These are phyloP conservation scores for Cyclotella baltica DNA, from an alignment of 108 stramenopile species.

Conservation along the genomic window DNA sequence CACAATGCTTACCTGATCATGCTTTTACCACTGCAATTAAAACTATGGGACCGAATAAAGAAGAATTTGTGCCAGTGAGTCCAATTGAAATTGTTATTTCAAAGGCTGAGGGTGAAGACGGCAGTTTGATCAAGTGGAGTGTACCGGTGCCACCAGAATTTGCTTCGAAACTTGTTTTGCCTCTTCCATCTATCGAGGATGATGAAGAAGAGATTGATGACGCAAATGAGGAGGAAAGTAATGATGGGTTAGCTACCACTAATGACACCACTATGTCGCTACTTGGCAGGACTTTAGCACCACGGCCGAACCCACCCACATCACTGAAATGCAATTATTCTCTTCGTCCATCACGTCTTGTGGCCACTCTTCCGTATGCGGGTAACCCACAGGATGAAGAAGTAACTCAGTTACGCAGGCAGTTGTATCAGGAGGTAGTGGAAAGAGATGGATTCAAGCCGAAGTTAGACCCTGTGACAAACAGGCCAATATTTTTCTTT, in stretches of 20 bases:
- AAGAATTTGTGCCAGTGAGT: constrained; percentile 70
- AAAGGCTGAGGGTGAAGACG: constrained; percentile 27
- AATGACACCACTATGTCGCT: constrained; percentile 5
- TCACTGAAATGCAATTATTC: constrained; percentile 34
- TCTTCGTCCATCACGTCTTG: constrained; percentile 58
- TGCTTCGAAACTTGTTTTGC: constrained; percentile 56
- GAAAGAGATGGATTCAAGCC: constrained; percentile 76
- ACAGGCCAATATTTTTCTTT: constrained; percentile 86
- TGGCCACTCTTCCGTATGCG: constrained; percentile 77
- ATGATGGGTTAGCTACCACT: not conserved
- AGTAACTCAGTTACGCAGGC: constrained; percentile 68
- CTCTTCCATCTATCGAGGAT: constrained; percentile 58
- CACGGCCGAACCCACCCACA: constrained; percentile 29
- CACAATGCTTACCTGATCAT: constrained; percentile 77
- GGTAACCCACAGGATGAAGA: constrained; percentile 82
- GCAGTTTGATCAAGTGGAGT: constrained; percentile 59
- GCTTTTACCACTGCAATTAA: constrained; percentile 81
- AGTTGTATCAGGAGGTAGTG: constrained; percentile 74
- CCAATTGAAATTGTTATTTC: constrained; percentile 76
- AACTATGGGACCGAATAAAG: constrained; percentile 77
- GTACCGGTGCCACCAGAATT: constrained; percentile 73
- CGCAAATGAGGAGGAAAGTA: constrained; percentile 3
- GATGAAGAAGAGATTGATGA: constrained; percentile 38
- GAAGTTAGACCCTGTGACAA: constrained; percentile 66
- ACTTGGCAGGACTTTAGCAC: constrained; percentile 18